Evolutionary conservation across 1,139 yeast species (phyloP).

Genomic region (Saccharomyces hybrid): DNA sequence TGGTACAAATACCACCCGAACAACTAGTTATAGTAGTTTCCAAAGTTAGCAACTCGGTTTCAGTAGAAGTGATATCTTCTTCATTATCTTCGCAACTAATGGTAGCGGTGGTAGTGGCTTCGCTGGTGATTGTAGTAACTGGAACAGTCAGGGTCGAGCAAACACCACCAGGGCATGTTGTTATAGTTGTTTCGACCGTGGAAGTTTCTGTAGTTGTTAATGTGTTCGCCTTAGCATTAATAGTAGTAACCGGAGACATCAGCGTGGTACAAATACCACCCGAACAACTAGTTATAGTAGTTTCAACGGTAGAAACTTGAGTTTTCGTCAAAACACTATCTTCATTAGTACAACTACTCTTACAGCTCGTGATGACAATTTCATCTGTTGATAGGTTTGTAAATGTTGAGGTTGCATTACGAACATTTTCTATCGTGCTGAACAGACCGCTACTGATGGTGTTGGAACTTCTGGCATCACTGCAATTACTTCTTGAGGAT

Average conservation of each 20-base stretch:
- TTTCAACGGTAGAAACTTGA: not conserved
- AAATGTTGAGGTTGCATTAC: not conserved
- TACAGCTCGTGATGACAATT: not conserved
- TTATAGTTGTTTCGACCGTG: not conserved
- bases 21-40: not conserved
- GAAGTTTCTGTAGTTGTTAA: not conserved
- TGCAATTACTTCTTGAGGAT: constrained; percentile 33
- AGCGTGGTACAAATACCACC: not conserved
- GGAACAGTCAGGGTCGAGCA: not conserved
- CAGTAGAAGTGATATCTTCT: not conserved
- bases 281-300: not conserved
- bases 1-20: not conserved
- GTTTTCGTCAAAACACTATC: not conserved
- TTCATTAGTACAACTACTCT: not conserved
- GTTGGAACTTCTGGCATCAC: not conserved
- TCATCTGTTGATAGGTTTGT: not conserved
- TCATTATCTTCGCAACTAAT: not conserved
- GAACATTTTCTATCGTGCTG: not conserved
- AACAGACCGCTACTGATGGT: not conserved
- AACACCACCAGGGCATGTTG: not conserved
- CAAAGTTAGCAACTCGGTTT: not conserved
- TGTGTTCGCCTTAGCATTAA: not conserved
- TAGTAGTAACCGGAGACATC: not conserved
- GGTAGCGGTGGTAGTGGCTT: not conserved
- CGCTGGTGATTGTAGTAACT: not conserved